Percentiles rank a stretch among this genome's conserved stretches.
Conservation (phyloP, 2,329 filamentous ascomycete species). For the Pseudogymnoascus sp. region DNA sequence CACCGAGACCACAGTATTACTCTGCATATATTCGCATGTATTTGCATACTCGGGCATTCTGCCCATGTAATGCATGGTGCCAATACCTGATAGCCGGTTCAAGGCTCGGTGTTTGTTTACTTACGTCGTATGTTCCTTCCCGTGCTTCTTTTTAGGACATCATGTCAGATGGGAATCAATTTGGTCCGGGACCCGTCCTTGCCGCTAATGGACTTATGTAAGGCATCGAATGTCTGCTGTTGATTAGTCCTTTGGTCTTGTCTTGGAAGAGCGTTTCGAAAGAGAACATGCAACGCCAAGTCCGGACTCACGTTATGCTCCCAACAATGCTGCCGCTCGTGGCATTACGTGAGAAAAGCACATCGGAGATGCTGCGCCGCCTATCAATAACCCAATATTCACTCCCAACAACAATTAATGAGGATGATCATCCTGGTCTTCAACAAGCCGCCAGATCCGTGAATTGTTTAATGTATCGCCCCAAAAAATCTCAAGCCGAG, state of each 20-base stretch:
- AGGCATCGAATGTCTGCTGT: background rate
- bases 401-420: background rate
- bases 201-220: background rate
- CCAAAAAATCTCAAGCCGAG: background rate
- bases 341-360: slow-evolving; percentile 6
- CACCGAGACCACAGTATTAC: background rate
- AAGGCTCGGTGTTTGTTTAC: background rate
- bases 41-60: background rate
- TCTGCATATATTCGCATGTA: background rate
- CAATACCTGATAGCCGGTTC: background rate
- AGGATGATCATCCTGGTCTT: background rate
- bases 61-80: background rate
- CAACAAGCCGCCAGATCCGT: background rate
- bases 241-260: slow-evolving; percentile 1
- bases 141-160: background rate
- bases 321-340: background rate
- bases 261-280: background rate
- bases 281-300: background rate
- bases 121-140: background rate
- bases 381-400: background rate
- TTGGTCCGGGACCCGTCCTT: background rate
- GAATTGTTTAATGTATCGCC: background rate
- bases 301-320: background rate
- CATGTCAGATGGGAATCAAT: background rate
- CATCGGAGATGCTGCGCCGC: background rate